phyloP scores from a whole-genome alignment of 805 yeast species.

The Yamadazyma olivae region DNA sequence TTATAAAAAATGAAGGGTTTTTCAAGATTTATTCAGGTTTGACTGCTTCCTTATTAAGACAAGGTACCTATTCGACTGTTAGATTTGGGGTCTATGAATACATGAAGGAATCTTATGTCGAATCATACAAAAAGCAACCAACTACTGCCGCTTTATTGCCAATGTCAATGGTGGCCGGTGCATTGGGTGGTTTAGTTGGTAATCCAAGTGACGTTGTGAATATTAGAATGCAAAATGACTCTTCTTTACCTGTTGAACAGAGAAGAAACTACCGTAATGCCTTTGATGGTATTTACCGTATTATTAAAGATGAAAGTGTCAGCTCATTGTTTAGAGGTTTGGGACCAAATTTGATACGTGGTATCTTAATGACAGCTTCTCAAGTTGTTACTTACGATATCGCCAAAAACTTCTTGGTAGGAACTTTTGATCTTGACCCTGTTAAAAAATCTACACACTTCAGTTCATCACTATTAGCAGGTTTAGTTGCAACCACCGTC shows the following conservation, averaged over 20 bases:
- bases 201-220: conserved; percentile 87
- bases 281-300: conserved; percentile 66
- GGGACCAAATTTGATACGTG: conserved; percentile 74
- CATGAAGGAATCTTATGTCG: conserved; percentile 52
- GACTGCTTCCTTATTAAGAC: conserved; percentile 78
- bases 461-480: conserved; percentile 74
- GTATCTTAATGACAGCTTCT: conserved; percentile 84
- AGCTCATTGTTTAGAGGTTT: conserved; percentile 67
- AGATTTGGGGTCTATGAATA: conserved; percentile 84
- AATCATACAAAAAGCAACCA: conserved; percentile 44
- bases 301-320: conserved; percentile 59
- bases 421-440: conserved; percentile 49
- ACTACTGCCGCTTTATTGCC: conserved; percentile 63
- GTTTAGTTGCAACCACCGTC: conserved; percentile 84
- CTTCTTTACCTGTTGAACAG: conserved; percentile 57
- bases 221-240: conserved; percentile 89
- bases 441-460: conserved; percentile 70
- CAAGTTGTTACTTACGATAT: conserved; percentile 87
- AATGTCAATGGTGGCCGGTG: conserved; percentile 83
- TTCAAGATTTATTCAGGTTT: conserved; percentile 76
- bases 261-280: conserved; percentile 78
- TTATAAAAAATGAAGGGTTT: conserved; percentile 62
- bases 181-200: conserved; percentile 80
- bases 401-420: conserved; percentile 60
- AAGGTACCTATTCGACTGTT: conserved; percentile 84